A percentile compares a stretch with the other conserved stretches of the same genome.
Conservation (phyloP, 1,284 basidiomycete genomes). For the Trichosporon faecale region DNA sequence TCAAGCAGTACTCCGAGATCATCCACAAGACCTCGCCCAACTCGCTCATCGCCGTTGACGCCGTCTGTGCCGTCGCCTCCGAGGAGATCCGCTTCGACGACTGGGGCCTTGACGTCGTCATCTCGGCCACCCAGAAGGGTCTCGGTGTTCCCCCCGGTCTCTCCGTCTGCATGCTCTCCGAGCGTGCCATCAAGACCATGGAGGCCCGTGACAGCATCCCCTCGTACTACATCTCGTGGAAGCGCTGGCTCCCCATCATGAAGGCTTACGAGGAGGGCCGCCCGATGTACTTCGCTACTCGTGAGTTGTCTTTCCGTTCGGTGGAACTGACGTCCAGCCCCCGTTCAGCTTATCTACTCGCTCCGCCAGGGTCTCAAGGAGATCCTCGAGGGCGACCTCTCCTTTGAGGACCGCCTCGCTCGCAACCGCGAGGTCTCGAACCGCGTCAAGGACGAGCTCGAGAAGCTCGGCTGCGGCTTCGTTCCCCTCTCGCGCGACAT, state of each 20-base stretch:
- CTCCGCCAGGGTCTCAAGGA: conserved; percentile 73
- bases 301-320: conserved; percentile 31
- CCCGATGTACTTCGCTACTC: conserved; percentile 86
- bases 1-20: conserved; percentile 70
- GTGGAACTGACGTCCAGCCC: conserved; percentile 47
- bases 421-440: conserved; percentile 71
- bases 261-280: conserved; percentile 63
- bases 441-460: conserved; percentile 69
- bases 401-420: conserved; percentile 75
- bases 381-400: conserved; percentile 62
- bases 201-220: conserved; percentile 66
- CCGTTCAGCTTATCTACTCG: conserved; percentile 90
- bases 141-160: conserved; percentile 92
- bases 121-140: conserved; percentile 92
- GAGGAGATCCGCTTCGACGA: conserved; percentile 94
- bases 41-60: conserved; percentile 84
- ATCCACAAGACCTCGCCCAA: conserved; percentile 78
- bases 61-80: conserved; percentile 91
- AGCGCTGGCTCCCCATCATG: conserved; percentile 94
- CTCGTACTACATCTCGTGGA: conserved; percentile 88
- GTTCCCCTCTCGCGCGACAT: conserved; percentile 63
- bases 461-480: conserved; percentile 66
- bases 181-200: conserved; percentile 73
- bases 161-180: conserved; percentile 77
- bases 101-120: conserved; percentile 87